These are phyloP conservation scores for Scheffersomyces titani DNA, from an alignment of 1,139 yeast genomes.

Conservation along the genomic window DNA sequence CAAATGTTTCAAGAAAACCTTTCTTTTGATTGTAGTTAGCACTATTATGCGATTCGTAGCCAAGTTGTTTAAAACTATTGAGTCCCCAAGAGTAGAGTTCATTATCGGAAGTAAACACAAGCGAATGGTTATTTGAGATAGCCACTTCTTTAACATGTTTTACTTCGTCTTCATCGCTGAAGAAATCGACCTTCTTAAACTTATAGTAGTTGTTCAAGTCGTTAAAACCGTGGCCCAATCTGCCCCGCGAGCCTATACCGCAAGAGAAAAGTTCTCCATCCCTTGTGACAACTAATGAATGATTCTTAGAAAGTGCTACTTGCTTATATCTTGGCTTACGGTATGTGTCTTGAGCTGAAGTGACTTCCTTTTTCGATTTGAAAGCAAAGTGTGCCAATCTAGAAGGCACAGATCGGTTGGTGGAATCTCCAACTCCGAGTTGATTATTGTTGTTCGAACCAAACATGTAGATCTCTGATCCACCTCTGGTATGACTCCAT, in stretches of 20 bases:
- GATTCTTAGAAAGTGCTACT: constrained; percentile 62
- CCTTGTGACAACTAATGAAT: constrained; percentile 59
- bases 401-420: constrained; percentile 48
- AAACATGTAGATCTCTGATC: constrained; percentile 60
- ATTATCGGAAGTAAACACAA: constrained; percentile 52
- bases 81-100: constrained; percentile 78
- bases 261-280: constrained; percentile 57
- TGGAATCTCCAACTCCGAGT: constrained; percentile 69
- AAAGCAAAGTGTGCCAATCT: constrained; percentile 25
- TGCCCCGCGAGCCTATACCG: constrained; percentile 73
- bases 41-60: constrained; percentile 43
- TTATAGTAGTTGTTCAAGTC: constrained; percentile 35
- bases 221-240: constrained; percentile 60
- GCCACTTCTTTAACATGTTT: constrained; percentile 39
- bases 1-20: constrained; percentile 34
- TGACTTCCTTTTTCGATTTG: constrained; percentile 3
- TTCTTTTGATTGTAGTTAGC: constrained; percentile 3
- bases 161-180: constrained; percentile 12
- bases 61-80: constrained; percentile 66
- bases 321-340: constrained; percentile 44
- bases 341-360: constrained; percentile 15
- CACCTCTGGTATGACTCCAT: constrained; percentile 48
- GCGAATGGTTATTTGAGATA: constrained; percentile 67
- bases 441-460: constrained; percentile 70
- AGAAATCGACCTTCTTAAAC: constrained; percentile 35